Evolutionary conservation across 495 filamentous ascomycete species (phyloP).

Genomic region (Glarea lozoyensis): DNA sequence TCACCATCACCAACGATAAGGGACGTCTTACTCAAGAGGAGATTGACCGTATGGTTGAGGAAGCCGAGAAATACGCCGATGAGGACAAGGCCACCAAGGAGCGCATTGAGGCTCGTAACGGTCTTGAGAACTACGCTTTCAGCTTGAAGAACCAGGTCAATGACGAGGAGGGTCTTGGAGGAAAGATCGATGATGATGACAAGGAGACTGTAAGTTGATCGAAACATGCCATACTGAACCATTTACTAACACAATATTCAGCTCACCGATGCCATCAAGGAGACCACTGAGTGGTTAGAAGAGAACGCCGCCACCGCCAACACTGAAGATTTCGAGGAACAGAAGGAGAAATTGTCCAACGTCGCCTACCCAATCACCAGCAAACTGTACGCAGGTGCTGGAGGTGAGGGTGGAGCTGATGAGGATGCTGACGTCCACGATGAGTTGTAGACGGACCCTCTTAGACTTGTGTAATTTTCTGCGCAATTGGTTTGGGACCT

Average conservation of each 20-base stretch:
- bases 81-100: slow-evolving; percentile 96
- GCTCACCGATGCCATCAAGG: slow-evolving; percentile 95
- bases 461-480: background rate
- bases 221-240: background rate
- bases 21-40: slow-evolving; percentile 91
- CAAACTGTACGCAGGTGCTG: slow-evolving; percentile 73
- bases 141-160: slow-evolving; percentile 98
- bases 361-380: slow-evolving; percentile 98
- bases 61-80: slow-evolving; percentile 96
- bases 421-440: slow-evolving; percentile 77
- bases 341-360: slow-evolving; percentile 96
- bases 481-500: background rate
- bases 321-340: slow-evolving; percentile 95
- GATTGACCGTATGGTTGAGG: slow-evolving; percentile 95
- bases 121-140: slow-evolving; percentile 94
- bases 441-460: slow-evolving; percentile 67
- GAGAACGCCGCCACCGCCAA: slow-evolving; percentile 84
- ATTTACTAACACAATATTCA: slow-evolving; percentile 25
- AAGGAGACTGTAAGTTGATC: slow-evolving; percentile 75
- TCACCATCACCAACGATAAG: slow-evolving; percentile 98
- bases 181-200: slow-evolving; percentile 97
- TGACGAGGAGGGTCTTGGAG: slow-evolving; percentile 92
- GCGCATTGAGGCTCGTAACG: slow-evolving; percentile 92
- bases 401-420: slow-evolving; percentile 51
- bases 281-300: slow-evolving; percentile 93